Conservation (phyloP, 1,284 basidiomycete genomes). For the Boletellus sp. region DNA sequence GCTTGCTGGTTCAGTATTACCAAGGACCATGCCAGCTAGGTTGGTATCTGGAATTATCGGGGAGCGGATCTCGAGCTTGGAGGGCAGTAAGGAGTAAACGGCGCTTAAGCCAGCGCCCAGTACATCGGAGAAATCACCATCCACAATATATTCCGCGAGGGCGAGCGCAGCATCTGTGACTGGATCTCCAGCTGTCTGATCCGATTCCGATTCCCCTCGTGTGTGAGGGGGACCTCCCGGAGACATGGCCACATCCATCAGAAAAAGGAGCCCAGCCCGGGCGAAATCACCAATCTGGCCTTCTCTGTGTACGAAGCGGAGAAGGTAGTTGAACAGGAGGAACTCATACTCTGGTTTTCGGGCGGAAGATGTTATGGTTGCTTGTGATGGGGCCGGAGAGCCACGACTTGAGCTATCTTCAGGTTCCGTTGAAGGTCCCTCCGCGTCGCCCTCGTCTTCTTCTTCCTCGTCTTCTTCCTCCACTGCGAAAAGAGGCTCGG, state of each 20-base stretch:
- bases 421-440: constrained; percentile 24
- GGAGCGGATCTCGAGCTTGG: constrained; percentile 72
- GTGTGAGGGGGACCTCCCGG: constrained; percentile 51
- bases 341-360: constrained; percentile 91
- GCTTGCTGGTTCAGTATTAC: constrained; percentile 46
- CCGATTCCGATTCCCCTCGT: constrained; percentile 26
- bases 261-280: constrained; percentile 84
- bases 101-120: constrained; percentile 92
- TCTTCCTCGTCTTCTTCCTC: constrained; percentile 65
- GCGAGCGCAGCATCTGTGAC: constrained; percentile 79
- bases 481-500: constrained; percentile 63
- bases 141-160: constrained; percentile 89
- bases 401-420: constrained; percentile 33
- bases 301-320: constrained; percentile 93
- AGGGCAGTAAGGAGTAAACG: constrained; percentile 88
- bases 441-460: constrained; percentile 11
- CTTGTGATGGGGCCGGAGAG: constrained; percentile 60
- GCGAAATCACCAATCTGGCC: constrained; percentile 93
- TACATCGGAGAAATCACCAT: constrained; percentile 95
- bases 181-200: constrained; percentile 49
- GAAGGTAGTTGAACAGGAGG: constrained; percentile 90
- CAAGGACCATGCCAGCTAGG: constrained; percentile 60
- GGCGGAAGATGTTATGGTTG: constrained; percentile 51
- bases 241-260: constrained; percentile 93
- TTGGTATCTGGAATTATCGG: constrained; percentile 41